Conservation (phyloP, 805 yeast species). For the Priceomyces medius region DNA sequence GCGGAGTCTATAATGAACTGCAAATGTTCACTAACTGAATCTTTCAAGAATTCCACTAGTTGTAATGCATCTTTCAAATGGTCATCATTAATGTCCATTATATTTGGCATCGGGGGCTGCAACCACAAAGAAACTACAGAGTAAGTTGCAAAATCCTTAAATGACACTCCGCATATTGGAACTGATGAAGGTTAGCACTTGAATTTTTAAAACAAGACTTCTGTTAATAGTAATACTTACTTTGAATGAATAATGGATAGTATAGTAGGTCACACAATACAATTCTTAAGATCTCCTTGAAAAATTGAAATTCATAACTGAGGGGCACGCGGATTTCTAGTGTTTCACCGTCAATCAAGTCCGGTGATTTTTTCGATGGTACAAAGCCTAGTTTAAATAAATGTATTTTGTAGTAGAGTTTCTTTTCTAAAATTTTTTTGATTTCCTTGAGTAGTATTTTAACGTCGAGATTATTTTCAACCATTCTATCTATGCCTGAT, state of each 20-base stretch:
- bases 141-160: conserved; percentile 10
- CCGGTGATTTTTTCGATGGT: conserved; percentile 14
- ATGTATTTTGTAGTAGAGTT: conserved; percentile 10
- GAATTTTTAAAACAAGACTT: no score
- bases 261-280: conserved; percentile 13
- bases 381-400: conserved; percentile 14
- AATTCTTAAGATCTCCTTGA: conserved; percentile 10
- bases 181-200: conserved; percentile 11
- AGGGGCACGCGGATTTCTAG: conserved; percentile 17
- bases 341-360: conserved; percentile 14
- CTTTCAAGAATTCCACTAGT: conserved; percentile 8
- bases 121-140: conserved; percentile 17
- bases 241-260: conserved; percentile 10
- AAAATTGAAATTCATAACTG: conserved; percentile 9
- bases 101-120: conserved; percentile 8
- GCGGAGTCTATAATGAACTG: conserved; percentile 9
- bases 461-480: conserved; percentile 15
- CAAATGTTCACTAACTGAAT: conserved; percentile 6
- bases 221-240: conserved; percentile 10
- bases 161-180: conserved; percentile 15
- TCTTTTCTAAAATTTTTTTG: conserved; percentile 4
- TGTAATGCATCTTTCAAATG: conserved; percentile 4
- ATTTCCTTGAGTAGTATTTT: conserved; percentile 6
- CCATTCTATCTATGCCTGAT: conserved; percentile 8
- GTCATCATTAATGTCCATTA: conserved; percentile 1